phyloP scores from a whole-genome alignment of 2,329 filamentous ascomycete species.

The Botrytis cinerea region DNA sequence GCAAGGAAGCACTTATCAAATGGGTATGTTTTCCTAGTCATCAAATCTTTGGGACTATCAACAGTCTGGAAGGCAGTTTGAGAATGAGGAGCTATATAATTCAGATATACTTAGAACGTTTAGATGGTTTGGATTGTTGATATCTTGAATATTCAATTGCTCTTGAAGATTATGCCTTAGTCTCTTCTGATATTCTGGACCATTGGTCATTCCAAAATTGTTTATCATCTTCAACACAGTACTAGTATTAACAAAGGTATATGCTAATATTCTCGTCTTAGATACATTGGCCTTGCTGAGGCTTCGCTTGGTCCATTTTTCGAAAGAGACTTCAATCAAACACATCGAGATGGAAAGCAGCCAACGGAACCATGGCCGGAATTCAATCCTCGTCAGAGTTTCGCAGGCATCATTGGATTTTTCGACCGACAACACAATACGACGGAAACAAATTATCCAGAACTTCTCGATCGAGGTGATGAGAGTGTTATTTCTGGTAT shows the following conservation, averaged over 20 bases:
- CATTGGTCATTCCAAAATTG: background rate
- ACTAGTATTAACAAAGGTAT: background rate
- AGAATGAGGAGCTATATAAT: background rate
- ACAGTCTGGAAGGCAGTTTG: background rate
- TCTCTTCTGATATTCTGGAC: background rate
- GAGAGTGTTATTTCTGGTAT: slow-evolving; percentile 67
- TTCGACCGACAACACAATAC: slow-evolving; percentile 58
- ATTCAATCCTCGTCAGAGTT: slow-evolving; percentile 62
- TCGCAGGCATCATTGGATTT: slow-evolving; percentile 68
- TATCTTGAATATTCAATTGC: background rate
- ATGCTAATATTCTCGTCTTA: background rate
- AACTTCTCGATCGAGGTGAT: slow-evolving; percentile 62
- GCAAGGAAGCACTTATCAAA: slow-evolving; percentile 28
- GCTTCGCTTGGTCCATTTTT: slow-evolving; percentile 29
- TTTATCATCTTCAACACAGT: background rate
- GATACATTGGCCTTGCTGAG: slow-evolving; percentile 27
- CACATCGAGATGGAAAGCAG: slow-evolving; percentile 26
- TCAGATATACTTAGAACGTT: background rate
- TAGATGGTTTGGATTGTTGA: background rate
- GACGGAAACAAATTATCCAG: slow-evolving; percentile 62
- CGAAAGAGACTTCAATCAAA: slow-evolving; percentile 31
- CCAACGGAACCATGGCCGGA: slow-evolving; percentile 63
- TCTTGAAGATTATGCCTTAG: background rate
- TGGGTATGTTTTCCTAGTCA: slow-evolving; percentile 25
- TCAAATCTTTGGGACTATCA: background rate